Percentiles rank a stretch among this genome's conserved stretches.
Conservation (phyloP, 164 flowering plant species). For the Berberis thunbergii region DNA sequence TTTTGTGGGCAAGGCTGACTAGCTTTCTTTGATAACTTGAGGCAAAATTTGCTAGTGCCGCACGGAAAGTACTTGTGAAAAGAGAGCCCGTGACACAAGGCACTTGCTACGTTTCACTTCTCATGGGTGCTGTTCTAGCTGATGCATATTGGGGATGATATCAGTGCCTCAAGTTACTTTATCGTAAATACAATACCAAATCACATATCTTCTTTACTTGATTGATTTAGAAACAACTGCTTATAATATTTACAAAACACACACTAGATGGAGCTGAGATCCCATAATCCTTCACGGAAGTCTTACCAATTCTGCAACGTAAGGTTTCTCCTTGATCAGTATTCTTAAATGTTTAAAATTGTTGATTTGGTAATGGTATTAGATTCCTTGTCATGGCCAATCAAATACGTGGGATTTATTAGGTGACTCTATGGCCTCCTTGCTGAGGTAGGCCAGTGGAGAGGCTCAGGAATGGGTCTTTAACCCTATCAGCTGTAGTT, state of each 20-base stretch:
- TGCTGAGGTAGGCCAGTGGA: neutral
- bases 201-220: neutral
- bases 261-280: too few species aligned
- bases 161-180: constrained; percentile 62
- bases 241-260: neutral
- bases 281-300: too few species aligned
- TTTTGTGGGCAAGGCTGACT: too few species aligned
- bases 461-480: neutral
- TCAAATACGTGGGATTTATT: neutral
- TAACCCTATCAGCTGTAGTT: constrained; percentile 2
- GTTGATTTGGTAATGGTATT: neutral
- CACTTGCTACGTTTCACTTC: constrained; percentile 78
- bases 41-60: too few species aligned
- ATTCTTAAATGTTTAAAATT: neutral
- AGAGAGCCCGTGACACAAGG: too few species aligned
- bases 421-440: neutral
- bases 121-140: constrained; percentile 80
- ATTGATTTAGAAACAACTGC: neutral
- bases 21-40: too few species aligned
- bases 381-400: neutral
- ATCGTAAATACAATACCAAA: constrained; percentile 32
- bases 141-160: constrained; percentile 94
- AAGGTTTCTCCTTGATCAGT: too few species aligned
- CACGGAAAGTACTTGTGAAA: too few species aligned
- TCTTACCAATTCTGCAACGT: too few species aligned